phyloP scores from a whole-genome alignment of 2,329 filamentous ascomycete species.

The Alternaria metachromatica region DNA sequence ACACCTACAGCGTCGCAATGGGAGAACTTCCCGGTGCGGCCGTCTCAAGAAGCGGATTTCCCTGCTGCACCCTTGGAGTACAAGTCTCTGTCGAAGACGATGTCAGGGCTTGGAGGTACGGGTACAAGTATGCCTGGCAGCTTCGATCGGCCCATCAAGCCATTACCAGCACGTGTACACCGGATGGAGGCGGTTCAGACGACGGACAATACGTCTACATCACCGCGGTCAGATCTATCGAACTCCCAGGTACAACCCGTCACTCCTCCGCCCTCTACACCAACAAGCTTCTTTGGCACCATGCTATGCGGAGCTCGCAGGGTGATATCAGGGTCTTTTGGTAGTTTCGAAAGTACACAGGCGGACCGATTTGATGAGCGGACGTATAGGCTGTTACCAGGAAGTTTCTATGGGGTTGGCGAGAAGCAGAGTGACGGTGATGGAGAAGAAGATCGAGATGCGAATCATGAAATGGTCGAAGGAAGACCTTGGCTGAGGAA shows the following conservation, averaged over 20 bases:
- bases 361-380: constrained; percentile 12
- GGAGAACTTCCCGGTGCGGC: neutral
- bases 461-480: neutral
- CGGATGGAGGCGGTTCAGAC: neutral
- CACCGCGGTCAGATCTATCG: neutral
- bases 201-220: neutral
- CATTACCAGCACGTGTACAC: neutral
- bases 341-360: constrained; percentile 10
- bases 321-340: constrained; percentile 18
- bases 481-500: constrained; percentile 3
- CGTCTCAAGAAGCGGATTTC: neutral
- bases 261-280: neutral
- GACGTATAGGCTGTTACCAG: constrained; percentile 5
- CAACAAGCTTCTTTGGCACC: too few species aligned
- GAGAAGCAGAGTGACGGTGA: neutral
- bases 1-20: neutral
- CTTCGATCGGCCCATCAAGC: constrained; percentile 5
- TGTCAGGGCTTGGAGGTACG: constrained; percentile 7
- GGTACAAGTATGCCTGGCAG: constrained; percentile 12
- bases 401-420: neutral
- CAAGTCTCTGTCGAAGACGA: neutral
- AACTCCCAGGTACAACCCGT: neutral
- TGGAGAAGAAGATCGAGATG: neutral
- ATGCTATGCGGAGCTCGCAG: neutral
- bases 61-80: neutral